A percentile compares a stretch with the other conserved stretches of the same genome.
Conservation (phyloP, 306 rosid species). For the Trifolium pratense region DNA sequence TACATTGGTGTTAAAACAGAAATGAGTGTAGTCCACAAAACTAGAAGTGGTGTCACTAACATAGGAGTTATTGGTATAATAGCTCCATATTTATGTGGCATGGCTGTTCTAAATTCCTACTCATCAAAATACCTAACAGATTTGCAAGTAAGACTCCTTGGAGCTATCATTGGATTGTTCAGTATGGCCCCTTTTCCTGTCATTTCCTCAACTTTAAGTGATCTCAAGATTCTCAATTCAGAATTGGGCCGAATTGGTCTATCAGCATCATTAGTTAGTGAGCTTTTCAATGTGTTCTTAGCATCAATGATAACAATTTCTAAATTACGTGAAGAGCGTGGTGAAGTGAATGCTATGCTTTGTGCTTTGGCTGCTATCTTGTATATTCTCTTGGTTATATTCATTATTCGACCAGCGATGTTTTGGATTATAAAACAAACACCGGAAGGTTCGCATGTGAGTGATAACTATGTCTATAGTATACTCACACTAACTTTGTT, state of each 20-base stretch:
- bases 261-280: constrained; percentile 60
- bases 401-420: constrained; percentile 55
- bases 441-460: constrained; percentile 64
- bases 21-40: constrained; percentile 45
- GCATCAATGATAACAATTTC: background rate
- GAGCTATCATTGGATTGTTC: constrained; percentile 30
- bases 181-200: constrained; percentile 56
- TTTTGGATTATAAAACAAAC: constrained; percentile 68
- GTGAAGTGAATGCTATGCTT: background rate
- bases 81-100: constrained; percentile 49
- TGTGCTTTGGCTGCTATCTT: background rate
- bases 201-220: constrained; percentile 49
- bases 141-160: background rate
- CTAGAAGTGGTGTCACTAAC: constrained; percentile 47
- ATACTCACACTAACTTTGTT: constrained; percentile 44
- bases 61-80: constrained; percentile 46
- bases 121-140: background rate
- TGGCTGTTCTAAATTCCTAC: background rate
- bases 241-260: constrained; percentile 67
- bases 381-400: constrained; percentile 27
- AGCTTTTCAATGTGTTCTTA: constrained; percentile 39
- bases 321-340: background rate
- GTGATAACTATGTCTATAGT: constrained; percentile 50
- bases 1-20: constrained; percentile 71
- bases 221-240: constrained; percentile 65